A percentile compares a stretch with the other conserved stretches of the same genome.
Evolutionary conservation across 768 basidiomycete species (phyloP).

Genomic region (Amanita rubescens): DNA sequence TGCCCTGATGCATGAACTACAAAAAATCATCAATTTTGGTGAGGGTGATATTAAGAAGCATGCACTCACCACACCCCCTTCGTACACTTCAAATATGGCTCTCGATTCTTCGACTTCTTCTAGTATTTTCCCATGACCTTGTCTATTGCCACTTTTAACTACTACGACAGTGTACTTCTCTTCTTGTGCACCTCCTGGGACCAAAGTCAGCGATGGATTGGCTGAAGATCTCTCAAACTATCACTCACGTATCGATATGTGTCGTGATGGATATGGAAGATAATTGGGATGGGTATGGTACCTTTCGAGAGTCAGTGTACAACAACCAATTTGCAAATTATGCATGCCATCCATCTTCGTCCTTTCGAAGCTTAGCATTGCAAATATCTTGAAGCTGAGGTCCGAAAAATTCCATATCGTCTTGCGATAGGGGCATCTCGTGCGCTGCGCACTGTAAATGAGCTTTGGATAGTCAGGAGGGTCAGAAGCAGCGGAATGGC

Average conservation of each 20-base stretch:
- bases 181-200: conserved; percentile 55
- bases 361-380: conserved; percentile 48
- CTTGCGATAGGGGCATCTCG: conserved; percentile 71
- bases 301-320: conserved; percentile 32
- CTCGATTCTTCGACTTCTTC: conserved; percentile 83
- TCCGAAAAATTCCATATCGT: conserved; percentile 72
- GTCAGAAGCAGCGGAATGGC: not conserved
- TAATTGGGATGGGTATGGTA: conserved; percentile 78
- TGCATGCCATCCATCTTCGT: conserved; percentile 74
- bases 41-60: not conserved
- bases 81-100: conserved; percentile 83
- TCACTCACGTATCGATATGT: conserved; percentile 57
- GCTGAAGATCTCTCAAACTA: not conserved
- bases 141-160: conserved; percentile 30
- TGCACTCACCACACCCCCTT: conserved; percentile 71
- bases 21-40: not conserved
- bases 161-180: conserved; percentile 75
- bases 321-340: not conserved
- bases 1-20: conserved; percentile 85
- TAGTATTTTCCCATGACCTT: conserved; percentile 34
- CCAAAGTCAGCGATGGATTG: not conserved
- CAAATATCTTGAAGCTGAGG: conserved; percentile 51
- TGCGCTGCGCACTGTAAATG: conserved; percentile 85
- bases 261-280: conserved; percentile 66
- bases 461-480: conserved; percentile 25